phyloP scores from a whole-genome alignment of 768 basidiomycete species.

The Lentinula sp. region DNA sequence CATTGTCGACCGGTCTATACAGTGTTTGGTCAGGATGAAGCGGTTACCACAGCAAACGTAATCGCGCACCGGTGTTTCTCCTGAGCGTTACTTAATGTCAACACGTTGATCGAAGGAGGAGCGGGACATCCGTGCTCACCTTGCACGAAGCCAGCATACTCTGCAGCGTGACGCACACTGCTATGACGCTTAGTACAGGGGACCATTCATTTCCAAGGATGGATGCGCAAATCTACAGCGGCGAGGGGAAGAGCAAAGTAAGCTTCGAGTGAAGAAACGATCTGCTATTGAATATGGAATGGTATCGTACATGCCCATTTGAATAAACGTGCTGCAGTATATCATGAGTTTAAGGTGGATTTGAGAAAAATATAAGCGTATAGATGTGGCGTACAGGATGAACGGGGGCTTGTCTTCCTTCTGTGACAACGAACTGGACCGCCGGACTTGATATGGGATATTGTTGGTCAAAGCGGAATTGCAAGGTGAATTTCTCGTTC shows the following conservation, averaged over 20 bases:
- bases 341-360: not conserved
- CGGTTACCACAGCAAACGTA: not conserved
- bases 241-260: not conserved
- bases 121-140: slow-evolving; percentile 30
- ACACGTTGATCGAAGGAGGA: not conserved
- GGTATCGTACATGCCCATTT: slow-evolving; percentile 67
- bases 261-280: slow-evolving; percentile 3
- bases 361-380: not conserved
- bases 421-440: slow-evolving; percentile 75
- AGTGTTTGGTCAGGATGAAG: slow-evolving; percentile 2
- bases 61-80: slow-evolving; percentile 56
- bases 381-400: slow-evolving; percentile 58
- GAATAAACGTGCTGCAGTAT: slow-evolving; percentile 71
- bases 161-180: slow-evolving; percentile 82
- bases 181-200: slow-evolving; percentile 76
- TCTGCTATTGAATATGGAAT: slow-evolving; percentile 8
- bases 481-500: slow-evolving; percentile 73
- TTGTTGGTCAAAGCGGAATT: slow-evolving; percentile 74
- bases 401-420: slow-evolving; percentile 58
- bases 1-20: slow-evolving; percentile 76
- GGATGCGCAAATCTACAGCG: slow-evolving; percentile 73
- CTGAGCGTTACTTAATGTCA: slow-evolving; percentile 17
- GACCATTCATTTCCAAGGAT: slow-evolving; percentile 81
- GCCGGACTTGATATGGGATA: slow-evolving; percentile 88
- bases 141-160: slow-evolving; percentile 93